Conservation (phyloP, 495 filamentous ascomycete genomes). For the Aspergillus hancockii region DNA sequence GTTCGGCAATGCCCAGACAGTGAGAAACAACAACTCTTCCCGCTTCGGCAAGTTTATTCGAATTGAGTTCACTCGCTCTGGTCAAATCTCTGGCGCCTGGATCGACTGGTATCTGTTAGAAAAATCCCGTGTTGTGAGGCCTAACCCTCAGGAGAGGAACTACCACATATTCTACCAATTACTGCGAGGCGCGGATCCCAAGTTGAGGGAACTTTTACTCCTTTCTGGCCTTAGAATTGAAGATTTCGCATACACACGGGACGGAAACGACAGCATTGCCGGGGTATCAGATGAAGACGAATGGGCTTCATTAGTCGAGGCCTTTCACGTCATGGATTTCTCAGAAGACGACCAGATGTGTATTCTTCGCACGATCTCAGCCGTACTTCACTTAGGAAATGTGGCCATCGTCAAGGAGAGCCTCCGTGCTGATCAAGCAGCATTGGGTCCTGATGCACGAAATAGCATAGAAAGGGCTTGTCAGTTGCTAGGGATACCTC, state of each 20-base stretch:
- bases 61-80: slow-evolving; percentile 88
- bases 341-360: slow-evolving; percentile 79
- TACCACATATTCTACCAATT: slow-evolving; percentile 99
- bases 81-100: slow-evolving; percentile 92
- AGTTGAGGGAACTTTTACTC: slow-evolving; percentile 73
- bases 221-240: slow-evolving; percentile 71
- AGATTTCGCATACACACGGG: slow-evolving; percentile 87
- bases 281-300: slow-evolving; percentile 92
- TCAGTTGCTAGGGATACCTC: slow-evolving; percentile 76
- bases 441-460: slow-evolving; percentile 70
- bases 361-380: slow-evolving; percentile 85
- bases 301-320: slow-evolving; percentile 87
- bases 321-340: slow-evolving; percentile 94
- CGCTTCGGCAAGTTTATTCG: slow-evolving; percentile 99
- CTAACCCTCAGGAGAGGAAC: slow-evolving; percentile 85
- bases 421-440: slow-evolving; percentile 84
- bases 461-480: slow-evolving; percentile 75
- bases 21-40: slow-evolving; percentile 97
- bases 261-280: slow-evolving; percentile 85
- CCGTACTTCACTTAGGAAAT: slow-evolving; percentile 92
- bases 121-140: slow-evolving; percentile 90
- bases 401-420: slow-evolving; percentile 87
- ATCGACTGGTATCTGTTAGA: slow-evolving; percentile 99
- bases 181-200: slow-evolving; percentile 73
- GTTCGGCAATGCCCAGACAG: slow-evolving; percentile 97